These are phyloP conservation scores for Bipolaris bicolor DNA, from an alignment of 2,329 filamentous ascomycete genomes.

Conservation along the genomic window DNA sequence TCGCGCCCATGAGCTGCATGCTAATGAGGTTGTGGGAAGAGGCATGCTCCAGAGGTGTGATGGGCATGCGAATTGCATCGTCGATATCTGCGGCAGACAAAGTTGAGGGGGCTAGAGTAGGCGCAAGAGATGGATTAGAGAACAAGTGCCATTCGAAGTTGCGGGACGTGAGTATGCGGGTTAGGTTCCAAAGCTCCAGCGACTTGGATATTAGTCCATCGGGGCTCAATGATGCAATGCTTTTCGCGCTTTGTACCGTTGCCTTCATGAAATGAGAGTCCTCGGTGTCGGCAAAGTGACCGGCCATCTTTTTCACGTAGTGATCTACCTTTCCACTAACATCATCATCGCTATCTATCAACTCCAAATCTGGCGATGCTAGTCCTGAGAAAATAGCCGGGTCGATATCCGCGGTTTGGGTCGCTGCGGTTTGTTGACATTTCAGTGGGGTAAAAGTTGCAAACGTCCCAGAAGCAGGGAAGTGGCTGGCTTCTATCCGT, in stretches of 20 bases:
- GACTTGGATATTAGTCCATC: constrained; percentile 58
- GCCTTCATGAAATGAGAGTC: constrained; percentile 58
- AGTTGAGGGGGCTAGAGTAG: constrained; percentile 40
- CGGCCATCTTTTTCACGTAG: constrained; percentile 59
- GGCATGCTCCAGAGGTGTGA: constrained; percentile 41
- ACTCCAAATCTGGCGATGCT: constrained; percentile 49
- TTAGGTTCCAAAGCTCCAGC: constrained; percentile 63
- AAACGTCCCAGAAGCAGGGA: constrained; percentile 54
- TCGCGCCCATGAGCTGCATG: constrained; percentile 61
- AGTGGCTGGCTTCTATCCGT: constrained; percentile 61
- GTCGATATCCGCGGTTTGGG: constrained; percentile 43
- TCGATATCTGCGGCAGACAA: constrained; percentile 41
- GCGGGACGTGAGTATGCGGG: constrained; percentile 59
- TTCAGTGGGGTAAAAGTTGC: constrained; percentile 56
- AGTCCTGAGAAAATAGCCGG: constrained; percentile 43
- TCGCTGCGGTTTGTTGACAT: constrained; percentile 37
- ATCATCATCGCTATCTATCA: constrained; percentile 60
- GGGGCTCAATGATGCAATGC: constrained; percentile 39
- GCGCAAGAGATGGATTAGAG: constrained; percentile 52
- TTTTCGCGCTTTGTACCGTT: constrained; percentile 51
- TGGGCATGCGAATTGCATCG: constrained; percentile 34
- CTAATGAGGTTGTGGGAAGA: constrained; percentile 59
- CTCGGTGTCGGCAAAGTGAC: constrained; percentile 57
- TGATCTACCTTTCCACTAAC: constrained; percentile 59
- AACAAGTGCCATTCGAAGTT: constrained; percentile 58